phyloP scores from a whole-genome alignment of 73 alveolate genomes.

The Paramecium primaurelia region DNA sequence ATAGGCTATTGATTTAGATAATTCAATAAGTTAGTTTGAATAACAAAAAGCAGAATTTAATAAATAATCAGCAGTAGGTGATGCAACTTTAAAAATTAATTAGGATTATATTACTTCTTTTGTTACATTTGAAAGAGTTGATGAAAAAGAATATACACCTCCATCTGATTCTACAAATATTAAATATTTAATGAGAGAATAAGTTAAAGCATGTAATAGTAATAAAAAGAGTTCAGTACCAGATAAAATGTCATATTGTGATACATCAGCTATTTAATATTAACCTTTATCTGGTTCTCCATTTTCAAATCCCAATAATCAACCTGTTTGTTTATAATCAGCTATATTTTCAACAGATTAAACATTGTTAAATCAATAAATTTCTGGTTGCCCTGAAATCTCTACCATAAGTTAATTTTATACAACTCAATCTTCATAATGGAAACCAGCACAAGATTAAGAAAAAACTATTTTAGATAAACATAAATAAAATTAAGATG shows the following conservation, averaged over 20 bases:
- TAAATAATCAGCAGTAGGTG: not conserved
- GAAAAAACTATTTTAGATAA: not conserved
- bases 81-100: not conserved
- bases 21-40: not conserved
- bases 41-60: not conserved
- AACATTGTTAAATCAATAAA: not conserved
- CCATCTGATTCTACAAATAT: not conserved
- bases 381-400: not conserved
- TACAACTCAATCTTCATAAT: not conserved
- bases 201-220: not conserved
- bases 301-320: not conserved
- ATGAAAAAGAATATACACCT: not conserved
- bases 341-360: not conserved
- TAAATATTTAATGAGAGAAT: not conserved
- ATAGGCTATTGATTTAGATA: not conserved
- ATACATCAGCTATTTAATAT: not conserved
- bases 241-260: not conserved
- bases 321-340: constrained; percentile 10
- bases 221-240: not conserved
- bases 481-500: not conserved
- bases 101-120: not conserved
- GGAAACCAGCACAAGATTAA: not conserved
- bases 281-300: not conserved
- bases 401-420: not conserved
- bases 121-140: not conserved